Evolutionary conservation across 2,329 filamentous ascomycete genomes (phyloP).

Genomic region (Colletotrichum scovillei): DNA sequence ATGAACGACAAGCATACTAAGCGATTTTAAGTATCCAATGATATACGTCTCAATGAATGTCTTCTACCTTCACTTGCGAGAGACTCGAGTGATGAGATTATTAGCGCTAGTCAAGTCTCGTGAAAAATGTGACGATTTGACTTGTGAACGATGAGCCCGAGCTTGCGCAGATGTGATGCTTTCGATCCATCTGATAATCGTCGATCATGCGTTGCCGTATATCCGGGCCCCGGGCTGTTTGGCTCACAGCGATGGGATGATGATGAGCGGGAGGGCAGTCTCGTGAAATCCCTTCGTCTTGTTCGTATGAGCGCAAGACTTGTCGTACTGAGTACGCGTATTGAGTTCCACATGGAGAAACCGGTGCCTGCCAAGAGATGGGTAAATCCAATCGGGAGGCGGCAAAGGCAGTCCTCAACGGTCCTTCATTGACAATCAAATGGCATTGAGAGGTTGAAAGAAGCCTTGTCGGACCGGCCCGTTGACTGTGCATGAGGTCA

Average conservation of each 20-base stretch:
- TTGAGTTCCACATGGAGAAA: background rate
- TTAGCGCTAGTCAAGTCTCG: too few species aligned
- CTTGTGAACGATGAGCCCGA: background rate
- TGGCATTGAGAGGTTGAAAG: background rate
- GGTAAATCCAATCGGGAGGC: background rate
- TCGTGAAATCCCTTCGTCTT: background rate
- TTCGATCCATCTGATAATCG: background rate
- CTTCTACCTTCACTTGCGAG: too few species aligned
- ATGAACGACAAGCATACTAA: too few species aligned
- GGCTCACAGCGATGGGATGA: background rate
- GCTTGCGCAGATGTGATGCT: background rate
- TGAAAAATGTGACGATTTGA: background rate
- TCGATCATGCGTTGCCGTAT: background rate
- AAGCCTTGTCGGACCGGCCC: background rate
- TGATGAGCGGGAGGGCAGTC: background rate
- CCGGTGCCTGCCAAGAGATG: background rate
- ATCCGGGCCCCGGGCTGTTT: background rate
- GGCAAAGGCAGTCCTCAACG: background rate
- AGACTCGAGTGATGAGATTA: too few species aligned
- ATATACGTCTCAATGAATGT: too few species aligned
- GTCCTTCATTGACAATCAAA: background rate
- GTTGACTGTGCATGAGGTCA: background rate
- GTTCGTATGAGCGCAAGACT: background rate
- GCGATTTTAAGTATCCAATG: too few species aligned
- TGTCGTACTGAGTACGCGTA: background rate